These are phyloP conservation scores for Schizophyllum commune DNA, from an alignment of 1,284 basidiomycete genomes.

Conservation along the genomic window DNA sequence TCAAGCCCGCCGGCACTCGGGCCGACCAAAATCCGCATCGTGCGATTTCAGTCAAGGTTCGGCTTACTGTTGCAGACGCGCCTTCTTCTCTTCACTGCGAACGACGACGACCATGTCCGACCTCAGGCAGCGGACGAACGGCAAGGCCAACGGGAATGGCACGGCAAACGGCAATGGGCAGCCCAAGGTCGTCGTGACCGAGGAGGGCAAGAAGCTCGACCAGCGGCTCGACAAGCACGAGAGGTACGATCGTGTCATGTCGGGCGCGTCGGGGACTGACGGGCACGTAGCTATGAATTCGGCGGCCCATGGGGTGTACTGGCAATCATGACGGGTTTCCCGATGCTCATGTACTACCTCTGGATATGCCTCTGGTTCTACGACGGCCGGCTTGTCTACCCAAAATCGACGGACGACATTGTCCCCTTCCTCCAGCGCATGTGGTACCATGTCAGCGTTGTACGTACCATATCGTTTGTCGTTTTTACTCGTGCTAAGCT, in stretches of 20 bases:
- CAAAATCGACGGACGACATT: conserved; percentile 66
- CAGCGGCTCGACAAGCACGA: conserved; percentile 70
- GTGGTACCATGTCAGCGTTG: conserved; percentile 62
- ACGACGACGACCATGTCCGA: not conserved
- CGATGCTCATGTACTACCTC: conserved; percentile 92
- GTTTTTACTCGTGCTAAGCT: too few species aligned
- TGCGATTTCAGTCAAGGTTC: conserved; percentile 1
- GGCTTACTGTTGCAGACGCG: too few species aligned
- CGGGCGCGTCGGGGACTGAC: not conserved
- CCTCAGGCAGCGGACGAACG: not conserved
- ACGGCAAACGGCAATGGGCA: not conserved
- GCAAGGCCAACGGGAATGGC: not conserved
- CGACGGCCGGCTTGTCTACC: conserved; percentile 80
- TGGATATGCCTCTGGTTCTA: conserved; percentile 98
- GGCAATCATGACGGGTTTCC: conserved; percentile 94
- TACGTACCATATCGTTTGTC: too few species aligned
- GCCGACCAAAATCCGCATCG: not conserved
- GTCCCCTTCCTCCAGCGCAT: conserved; percentile 76
- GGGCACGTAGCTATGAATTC: conserved; percentile 78
- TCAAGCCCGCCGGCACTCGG: not conserved
- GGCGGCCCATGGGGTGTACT: conserved; percentile 89
- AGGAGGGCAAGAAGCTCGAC: conserved; percentile 65
- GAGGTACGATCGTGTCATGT: not conserved
- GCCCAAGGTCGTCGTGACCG: conserved; percentile 33
- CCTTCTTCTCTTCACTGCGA: too few species aligned